These are phyloP conservation scores for Oryza nivara DNA, from an alignment of 176 grass and related monocot species.

Conservation along the genomic window DNA sequence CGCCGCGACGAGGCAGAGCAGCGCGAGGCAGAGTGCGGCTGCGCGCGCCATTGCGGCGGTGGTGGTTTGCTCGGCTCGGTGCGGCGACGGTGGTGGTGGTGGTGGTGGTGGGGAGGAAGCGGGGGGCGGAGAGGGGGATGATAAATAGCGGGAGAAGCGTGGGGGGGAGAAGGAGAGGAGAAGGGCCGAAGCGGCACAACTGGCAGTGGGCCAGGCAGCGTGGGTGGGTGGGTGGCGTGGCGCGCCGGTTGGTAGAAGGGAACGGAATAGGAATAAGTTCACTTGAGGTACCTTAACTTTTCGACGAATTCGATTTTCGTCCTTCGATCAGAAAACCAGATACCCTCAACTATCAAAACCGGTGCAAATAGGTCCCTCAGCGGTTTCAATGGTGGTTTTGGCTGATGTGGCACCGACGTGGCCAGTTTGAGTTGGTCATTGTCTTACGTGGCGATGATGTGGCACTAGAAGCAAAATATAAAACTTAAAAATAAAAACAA, in stretches of 20 bases:
- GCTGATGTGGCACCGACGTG: too few relatives aligned
- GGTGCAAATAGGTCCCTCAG: too few relatives aligned
- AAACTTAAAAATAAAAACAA: too few relatives aligned
- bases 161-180: neutral
- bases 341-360: too few relatives aligned
- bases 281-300: too few relatives aligned
- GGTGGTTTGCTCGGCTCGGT: neutral
- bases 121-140: neutral
- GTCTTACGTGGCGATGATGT: too few relatives aligned
- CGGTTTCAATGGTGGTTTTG: too few relatives aligned
- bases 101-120: conserved; percentile 21
- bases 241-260: conserved; percentile 25
- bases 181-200: conserved; percentile 33
- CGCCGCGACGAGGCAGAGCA: conserved; percentile 54
- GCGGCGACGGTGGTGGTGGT: neutral
- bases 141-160: conserved; percentile 44
- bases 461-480: too few relatives aligned
- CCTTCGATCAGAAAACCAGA: too few relatives aligned
- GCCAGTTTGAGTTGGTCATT: too few relatives aligned
- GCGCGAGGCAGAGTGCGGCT: conserved; percentile 50
- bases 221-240: neutral
- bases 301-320: too few relatives aligned
- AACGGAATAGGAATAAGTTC: neutral
- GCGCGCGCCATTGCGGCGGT: conserved; percentile 47
- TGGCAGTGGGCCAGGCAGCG: conserved; percentile 46